Percentiles rank a stretch among this genome's conserved stretches.
These are phyloP conservation scores for Dendrobium catenatum DNA, from an alignment of 106 monocot genomes.

Conservation along the genomic window DNA sequence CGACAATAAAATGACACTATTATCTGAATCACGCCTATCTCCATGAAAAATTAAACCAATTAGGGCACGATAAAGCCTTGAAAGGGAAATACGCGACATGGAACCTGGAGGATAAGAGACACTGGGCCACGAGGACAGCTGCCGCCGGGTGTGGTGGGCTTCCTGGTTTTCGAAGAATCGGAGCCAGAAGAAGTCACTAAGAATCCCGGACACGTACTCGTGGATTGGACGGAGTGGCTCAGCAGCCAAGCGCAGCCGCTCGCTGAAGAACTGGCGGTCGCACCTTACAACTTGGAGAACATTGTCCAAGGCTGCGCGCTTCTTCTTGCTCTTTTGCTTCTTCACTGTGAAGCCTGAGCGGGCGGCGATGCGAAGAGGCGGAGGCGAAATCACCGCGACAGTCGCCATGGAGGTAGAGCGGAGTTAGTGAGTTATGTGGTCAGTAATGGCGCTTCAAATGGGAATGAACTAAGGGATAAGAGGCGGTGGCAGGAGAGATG, in stretches of 20 bases:
- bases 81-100: not conserved
- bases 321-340: not conserved
- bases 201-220: slow-evolving; percentile 17
- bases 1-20: not conserved
- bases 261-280: slow-evolving; percentile 35
- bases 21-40: not conserved
- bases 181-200: slow-evolving; percentile 59
- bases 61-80: too few relatives aligned
- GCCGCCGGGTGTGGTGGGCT: not conserved
- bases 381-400: not conserved
- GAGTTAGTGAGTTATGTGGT: not conserved
- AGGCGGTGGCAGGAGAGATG: not conserved
- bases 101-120: slow-evolving; percentile 45
- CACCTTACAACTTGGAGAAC: slow-evolving; percentile 26
- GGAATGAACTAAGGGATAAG: too few relatives aligned
- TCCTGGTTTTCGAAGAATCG: slow-evolving; percentile 37
- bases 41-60: too few relatives aligned
- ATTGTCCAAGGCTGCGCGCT: slow-evolving; percentile 10
- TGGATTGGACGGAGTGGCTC: slow-evolving; percentile 8
- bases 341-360: not conserved
- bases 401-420: not conserved
- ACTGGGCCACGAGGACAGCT: slow-evolving; percentile 9
- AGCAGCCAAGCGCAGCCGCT: slow-evolving; percentile 11
- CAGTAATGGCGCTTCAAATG: too few relatives aligned
- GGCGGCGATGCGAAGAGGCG: not conserved